A percentile compares a stretch with the other conserved stretches of the same genome.
phyloP scores from a whole-genome alignment of 2,329 filamentous ascomycete species.

The Pseudodiploospora longispora region DNA sequence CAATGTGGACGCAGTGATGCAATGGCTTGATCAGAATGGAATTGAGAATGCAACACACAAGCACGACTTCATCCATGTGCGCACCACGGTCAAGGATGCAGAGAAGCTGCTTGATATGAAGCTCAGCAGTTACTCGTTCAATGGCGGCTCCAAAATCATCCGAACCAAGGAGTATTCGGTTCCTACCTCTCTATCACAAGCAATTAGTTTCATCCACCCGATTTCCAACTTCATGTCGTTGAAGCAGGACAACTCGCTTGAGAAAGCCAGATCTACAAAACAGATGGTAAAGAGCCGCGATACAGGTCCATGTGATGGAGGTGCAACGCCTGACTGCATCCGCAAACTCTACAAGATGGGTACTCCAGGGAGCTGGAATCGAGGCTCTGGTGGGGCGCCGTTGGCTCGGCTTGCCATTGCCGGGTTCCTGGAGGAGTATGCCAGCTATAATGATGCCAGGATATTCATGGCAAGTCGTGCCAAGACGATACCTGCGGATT shows the following conservation, averaged over 20 bases:
- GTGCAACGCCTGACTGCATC: neutral
- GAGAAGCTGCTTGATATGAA: slow-evolving; percentile 21
- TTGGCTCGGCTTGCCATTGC: slow-evolving; percentile 32
- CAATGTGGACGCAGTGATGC: slow-evolving; percentile 15
- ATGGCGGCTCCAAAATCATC: neutral
- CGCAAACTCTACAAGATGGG: neutral
- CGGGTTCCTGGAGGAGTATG: slow-evolving; percentile 41
- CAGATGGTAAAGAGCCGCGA: neutral
- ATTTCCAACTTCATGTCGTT: neutral
- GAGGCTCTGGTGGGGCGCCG: too few relatives aligned
- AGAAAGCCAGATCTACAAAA: neutral
- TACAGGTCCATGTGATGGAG: neutral
- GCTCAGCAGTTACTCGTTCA: slow-evolving; percentile 22
- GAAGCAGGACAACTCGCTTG: neutral
- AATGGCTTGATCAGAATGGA: slow-evolving; percentile 25
- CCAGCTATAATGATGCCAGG: slow-evolving; percentile 33
- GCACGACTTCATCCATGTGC: slow-evolving; percentile 24
- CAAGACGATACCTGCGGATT: slow-evolving; percentile 24
- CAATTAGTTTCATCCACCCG: neutral
- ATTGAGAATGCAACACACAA: slow-evolving; percentile 17
- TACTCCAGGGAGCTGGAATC: too few relatives aligned
- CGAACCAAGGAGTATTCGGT: neutral
- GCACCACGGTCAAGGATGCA: slow-evolving; percentile 21
- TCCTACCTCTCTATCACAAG: neutral
- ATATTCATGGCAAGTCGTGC: slow-evolving; percentile 28